These are phyloP conservation scores for Colletotrichum paranaense DNA, from an alignment of 2,329 filamentous ascomycete genomes.

Conservation along the genomic window DNA sequence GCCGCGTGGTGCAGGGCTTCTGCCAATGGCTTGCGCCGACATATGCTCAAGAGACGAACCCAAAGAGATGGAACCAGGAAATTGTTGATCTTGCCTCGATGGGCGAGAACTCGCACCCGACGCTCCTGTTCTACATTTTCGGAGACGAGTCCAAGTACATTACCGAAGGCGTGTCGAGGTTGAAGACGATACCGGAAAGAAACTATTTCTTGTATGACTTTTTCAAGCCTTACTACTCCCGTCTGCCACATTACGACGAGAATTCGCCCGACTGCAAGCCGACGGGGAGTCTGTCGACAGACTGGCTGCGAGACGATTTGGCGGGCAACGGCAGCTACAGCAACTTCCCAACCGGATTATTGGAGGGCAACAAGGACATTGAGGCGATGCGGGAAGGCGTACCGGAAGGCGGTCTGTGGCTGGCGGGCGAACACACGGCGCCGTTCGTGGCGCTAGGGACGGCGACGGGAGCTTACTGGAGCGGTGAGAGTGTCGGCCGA, in stretches of 20 bases:
- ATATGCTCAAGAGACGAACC: constrained; percentile 73
- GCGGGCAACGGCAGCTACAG: constrained; percentile 86
- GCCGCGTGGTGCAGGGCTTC: constrained; percentile 70
- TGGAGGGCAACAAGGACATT: constrained; percentile 78
- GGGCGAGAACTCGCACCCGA: constrained; percentile 74
- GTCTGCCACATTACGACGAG: constrained; percentile 74
- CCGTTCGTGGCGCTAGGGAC: constrained; percentile 92
- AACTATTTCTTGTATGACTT: constrained; percentile 70
- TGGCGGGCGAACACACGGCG: constrained; percentile 91
- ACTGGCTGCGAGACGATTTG: constrained; percentile 82
- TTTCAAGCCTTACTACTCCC: constrained; percentile 82
- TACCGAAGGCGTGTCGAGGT: constrained; percentile 55
- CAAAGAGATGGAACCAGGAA: constrained; percentile 78
- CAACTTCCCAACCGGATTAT: constrained; percentile 84
- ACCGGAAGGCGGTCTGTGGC: constrained; percentile 79
- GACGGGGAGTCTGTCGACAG: constrained; percentile 72
- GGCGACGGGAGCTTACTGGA: constrained; percentile 92
- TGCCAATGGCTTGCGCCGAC: constrained; percentile 79
- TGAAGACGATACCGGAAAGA: constrained; percentile 58
- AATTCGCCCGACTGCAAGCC: constrained; percentile 70
- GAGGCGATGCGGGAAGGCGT: constrained; percentile 71
- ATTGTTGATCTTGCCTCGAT: constrained; percentile 81
- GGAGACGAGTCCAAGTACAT: constrained; percentile 70
- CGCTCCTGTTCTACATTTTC: constrained; percentile 85
- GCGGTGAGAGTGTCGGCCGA: constrained; percentile 81